These are phyloP conservation scores for Rhynchospora pubera DNA, from an alignment of 176 grass and related monocot genomes.

Conservation along the genomic window DNA sequence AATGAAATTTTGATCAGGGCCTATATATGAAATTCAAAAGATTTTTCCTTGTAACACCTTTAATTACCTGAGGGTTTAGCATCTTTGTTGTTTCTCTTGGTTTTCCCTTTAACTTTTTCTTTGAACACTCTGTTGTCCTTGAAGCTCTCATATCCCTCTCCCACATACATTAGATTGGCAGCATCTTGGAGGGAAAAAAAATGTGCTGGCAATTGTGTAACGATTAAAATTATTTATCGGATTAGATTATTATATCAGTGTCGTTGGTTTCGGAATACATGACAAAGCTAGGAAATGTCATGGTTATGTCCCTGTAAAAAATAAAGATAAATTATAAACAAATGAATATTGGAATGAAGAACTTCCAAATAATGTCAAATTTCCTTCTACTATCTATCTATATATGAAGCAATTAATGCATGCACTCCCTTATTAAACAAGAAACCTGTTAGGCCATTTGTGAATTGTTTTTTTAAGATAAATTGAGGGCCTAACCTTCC, in stretches of 20 bases:
- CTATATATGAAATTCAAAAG: too few species aligned
- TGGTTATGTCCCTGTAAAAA: slow-evolving; percentile 53
- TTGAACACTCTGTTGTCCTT: neutral
- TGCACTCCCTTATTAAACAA: neutral
- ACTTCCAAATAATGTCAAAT: neutral
- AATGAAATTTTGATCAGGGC: too few species aligned
- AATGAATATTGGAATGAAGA: neutral
- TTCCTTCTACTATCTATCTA: neutral
- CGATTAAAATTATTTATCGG: neutral
- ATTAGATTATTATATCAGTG: neutral
- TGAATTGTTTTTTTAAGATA: too few species aligned
- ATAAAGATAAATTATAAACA: neutral
- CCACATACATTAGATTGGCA: neutral
- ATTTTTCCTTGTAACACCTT: too few species aligned
- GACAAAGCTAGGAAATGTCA: slow-evolving; percentile 54
- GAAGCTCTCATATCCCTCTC: neutral
- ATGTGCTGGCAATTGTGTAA: neutral
- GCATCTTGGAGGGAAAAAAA: neutral
- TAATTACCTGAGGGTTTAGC: neutral
- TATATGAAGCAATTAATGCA: neutral
- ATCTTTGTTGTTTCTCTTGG: neutral
- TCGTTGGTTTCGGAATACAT: slow-evolving; percentile 38
- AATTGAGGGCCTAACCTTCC: too few species aligned
- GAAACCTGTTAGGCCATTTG: neutral
- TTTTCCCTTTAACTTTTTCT: neutral